Evolutionary conservation across 192 early-diverging fungal species (phyloP), one percentile per base, ranked within the genome.

Genomic region (Chytriomyces sp.): DNA sequence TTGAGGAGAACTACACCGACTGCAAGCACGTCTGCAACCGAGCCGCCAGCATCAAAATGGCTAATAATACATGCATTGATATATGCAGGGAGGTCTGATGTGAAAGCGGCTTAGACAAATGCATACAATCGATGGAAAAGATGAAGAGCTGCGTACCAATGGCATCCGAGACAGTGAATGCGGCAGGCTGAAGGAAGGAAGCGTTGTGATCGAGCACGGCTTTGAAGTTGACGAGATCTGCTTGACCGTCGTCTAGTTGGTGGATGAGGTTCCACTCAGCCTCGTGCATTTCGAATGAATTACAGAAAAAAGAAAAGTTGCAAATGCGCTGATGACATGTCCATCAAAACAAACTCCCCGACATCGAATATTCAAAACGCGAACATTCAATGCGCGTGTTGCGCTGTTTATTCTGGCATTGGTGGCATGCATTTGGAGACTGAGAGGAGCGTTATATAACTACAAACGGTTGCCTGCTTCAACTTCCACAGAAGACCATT

Each of bases 1-100:
- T 91, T 89, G n/a, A 98, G 84, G 45, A 86, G 86, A 1, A 92
- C 91, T 24, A 91, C 86, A 47, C 86, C 93, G 10, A 96, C 75
- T 24, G 71, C 71, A 24, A 92, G 80, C 10, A 93, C 48, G 35
- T 81, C 67, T 3, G 57, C 50, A 13, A 26, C 11, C 18, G 63
- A 16, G 63, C 13, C 16, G 63, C 18, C 2, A 0, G 18, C 18
- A 2, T 13, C 26, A 1, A 64, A 3, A 26, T 43, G 44, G 11
- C 46, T 45, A 43, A 45, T 10, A 8, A 67, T 23, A 46, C 66
- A 67, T 9, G 66, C 45, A 7, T 20, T 43, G 43, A 67, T 23
- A 45, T 67, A 67, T 20, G 66, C 35, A 43, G 45, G 8, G 23
- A 67, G 66, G 44, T 67, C 66, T 67, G 23, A 46, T 23, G n/a